These are phyloP conservation scores for Galerina marginata DNA, from an alignment of 768 basidiomycete genomes.

Conservation along the genomic window DNA sequence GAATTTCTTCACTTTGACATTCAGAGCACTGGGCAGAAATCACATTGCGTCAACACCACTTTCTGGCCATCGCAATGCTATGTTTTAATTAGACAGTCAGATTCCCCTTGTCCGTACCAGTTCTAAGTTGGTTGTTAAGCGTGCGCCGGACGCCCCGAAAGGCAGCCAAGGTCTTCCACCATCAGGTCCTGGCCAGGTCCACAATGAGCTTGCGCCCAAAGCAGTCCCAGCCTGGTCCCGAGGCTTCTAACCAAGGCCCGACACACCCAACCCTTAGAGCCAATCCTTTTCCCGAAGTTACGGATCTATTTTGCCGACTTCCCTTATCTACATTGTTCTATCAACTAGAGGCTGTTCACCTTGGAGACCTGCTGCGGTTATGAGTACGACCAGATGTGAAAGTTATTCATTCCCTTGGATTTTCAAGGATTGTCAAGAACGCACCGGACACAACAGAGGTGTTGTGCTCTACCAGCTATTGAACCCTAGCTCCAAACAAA, in stretches of 20 bases:
- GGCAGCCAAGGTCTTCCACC: slow-evolving; percentile 32
- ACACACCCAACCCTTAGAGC: slow-evolving; percentile 40
- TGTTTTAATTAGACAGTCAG: slow-evolving; percentile 87
- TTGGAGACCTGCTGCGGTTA: slow-evolving; percentile 84
- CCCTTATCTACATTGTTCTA: slow-evolving; percentile 83
- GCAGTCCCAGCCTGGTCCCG: slow-evolving; percentile 38
- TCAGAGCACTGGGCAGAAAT: slow-evolving; percentile 86
- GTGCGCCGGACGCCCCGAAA: slow-evolving; percentile 25
- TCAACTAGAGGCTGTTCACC: slow-evolving; percentile 84
- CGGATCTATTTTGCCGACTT: slow-evolving; percentile 45
- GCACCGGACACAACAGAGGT: slow-evolving; percentile 75
- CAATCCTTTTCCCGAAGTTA: slow-evolving; percentile 70
- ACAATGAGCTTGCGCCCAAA: slow-evolving; percentile 35
- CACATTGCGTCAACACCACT: slow-evolving; percentile 82
- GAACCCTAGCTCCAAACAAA: slow-evolving; percentile 78
- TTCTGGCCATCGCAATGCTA: slow-evolving; percentile 79
- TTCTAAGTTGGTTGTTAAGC: slow-evolving; percentile 28
- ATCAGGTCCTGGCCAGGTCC: slow-evolving; percentile 35
- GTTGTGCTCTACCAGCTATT: slow-evolving; percentile 74
- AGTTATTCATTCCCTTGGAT: slow-evolving; percentile 76
- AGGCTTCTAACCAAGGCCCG: slow-evolving; percentile 39
- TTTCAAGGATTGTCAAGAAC: slow-evolving; percentile 74
- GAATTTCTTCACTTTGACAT: slow-evolving; percentile 85
- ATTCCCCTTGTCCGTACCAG: slow-evolving; percentile 78
- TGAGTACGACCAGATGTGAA: slow-evolving; percentile 77